Evolutionary conservation across 805 yeast species (phyloP), one percentile per base, ranked within the genome.

Genomic region (Nakazawaea ambrosiae): DNA sequence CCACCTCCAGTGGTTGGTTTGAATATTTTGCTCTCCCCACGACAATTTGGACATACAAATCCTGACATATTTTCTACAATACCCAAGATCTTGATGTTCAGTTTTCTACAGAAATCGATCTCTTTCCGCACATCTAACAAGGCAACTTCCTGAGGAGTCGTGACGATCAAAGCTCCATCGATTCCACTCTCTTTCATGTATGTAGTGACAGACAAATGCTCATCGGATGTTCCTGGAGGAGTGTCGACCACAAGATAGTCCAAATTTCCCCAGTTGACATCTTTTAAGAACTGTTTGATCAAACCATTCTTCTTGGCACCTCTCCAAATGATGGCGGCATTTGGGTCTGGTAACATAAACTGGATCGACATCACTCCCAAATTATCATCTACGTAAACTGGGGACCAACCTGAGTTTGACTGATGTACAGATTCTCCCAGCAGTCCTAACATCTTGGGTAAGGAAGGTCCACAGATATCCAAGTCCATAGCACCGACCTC

Each of bases 161-260:
- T 90, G 25, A 92, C 92, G 2, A 92, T 72, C 22, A 92, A 66
- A 0, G 98, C 98, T 1, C 99, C 99, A 55, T 90, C 97, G 2
- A 92, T 78, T 0, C 96, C 96, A 4, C 82, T 77, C 25, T 86
- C 95, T 50, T 85, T 83, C 72, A 92, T 65, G 53, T 85, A 89
- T 36, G 84, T 79, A 23, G 89, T 85, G 23, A 92, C 89, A 6
- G 95, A 80, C 29, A 92, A 69, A 60, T 92, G 99, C 57, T 92
- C 99, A 59, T 92, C 99, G 0, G 96, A 82, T 0, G 99, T 92
- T 0, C 99, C 98, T 0, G 99, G 99, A 0, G 98, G 99, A 0
- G 99, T 92, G 52, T 92, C 99, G 14, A 92, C 82, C 12, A 92
- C 72, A 47, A 92, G 65, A 51, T 84, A 92, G 57, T 92, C 97